Conservation (phyloP, 805 yeast species). For the Myxozyma kluyveri region DNA sequence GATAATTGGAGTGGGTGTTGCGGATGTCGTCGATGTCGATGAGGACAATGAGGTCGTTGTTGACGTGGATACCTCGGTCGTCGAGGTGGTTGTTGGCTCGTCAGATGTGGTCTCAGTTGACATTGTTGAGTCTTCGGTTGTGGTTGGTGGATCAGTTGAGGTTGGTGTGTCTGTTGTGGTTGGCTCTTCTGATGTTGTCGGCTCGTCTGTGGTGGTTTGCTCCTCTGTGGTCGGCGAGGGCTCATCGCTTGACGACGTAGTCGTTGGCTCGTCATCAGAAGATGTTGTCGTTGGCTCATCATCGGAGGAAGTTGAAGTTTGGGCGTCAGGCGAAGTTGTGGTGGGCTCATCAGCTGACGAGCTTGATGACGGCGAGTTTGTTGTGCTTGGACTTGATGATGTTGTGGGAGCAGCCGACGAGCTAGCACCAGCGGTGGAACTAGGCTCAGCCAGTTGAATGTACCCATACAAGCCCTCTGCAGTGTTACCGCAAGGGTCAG, state of each 20-base stretch:
- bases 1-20: conserved; percentile 26
- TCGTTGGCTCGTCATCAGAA: conserved; percentile 5
- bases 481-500: conserved; percentile 46
- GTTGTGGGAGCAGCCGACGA: conserved; percentile 32
- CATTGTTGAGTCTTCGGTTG: neutral
- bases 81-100: conserved; percentile 11
- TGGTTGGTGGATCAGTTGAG: neutral
- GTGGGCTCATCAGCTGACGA: conserved; percentile 3
- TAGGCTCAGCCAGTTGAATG: conserved; percentile 42
- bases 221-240: neutral
- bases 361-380: conserved; percentile 9
- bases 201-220: neutral
- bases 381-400: conserved; percentile 14
- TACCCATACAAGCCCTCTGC: conserved; percentile 53
- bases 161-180: conserved; percentile 1
- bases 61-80: conserved; percentile 2
- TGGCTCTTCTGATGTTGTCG: neutral
- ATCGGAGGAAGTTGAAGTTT: neutral
- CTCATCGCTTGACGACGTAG: neutral
- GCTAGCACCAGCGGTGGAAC: conserved; percentile 35
- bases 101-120: conserved; percentile 1
- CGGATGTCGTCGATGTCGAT: conserved; percentile 18
- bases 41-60: conserved; percentile 5
- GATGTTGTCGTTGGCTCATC: neutral
- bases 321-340: neutral